Percentiles rank a stretch among this genome's conserved stretches.
These are phyloP conservation scores for Trichoderma orchidacearum DNA, from an alignment of 495 filamentous ascomycete species.

Conservation along the genomic window DNA sequence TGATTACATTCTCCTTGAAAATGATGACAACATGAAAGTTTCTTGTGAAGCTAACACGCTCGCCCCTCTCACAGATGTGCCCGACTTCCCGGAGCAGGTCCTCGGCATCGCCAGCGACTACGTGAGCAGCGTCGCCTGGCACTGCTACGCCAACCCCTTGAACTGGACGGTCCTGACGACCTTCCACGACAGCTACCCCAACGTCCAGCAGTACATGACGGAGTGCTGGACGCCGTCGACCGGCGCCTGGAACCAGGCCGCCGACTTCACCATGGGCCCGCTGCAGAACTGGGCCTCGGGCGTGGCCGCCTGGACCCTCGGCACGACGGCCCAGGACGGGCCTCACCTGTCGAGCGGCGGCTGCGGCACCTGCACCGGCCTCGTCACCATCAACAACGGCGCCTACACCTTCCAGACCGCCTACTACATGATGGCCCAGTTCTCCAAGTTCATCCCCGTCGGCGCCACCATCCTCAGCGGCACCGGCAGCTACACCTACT, in stretches of 20 bases:
- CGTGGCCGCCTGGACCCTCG: constrained; percentile 39
- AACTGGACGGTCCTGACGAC: constrained; percentile 37
- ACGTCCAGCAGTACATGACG: constrained; percentile 41
- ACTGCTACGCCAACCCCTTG: constrained; percentile 35
- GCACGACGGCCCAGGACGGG: constrained; percentile 33
- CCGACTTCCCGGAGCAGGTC: constrained; percentile 35
- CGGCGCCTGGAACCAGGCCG: constrained; percentile 33
- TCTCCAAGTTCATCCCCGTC: constrained; percentile 40
- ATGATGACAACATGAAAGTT: neutral
- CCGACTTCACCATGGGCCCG: constrained; percentile 40
- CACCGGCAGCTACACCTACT: constrained; percentile 33
- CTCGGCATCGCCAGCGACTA: constrained; percentile 26
- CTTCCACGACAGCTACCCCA: constrained; percentile 32
- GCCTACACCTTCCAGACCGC: constrained; percentile 32
- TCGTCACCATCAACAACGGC: constrained; percentile 31
- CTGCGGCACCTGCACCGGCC: constrained; percentile 33
- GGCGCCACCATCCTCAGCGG: constrained; percentile 33
- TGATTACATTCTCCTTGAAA: neutral
- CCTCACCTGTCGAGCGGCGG: constrained; percentile 36
- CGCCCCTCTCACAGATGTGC: constrained; percentile 13
- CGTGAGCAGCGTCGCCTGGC: constrained; percentile 38
- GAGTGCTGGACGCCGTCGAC: constrained; percentile 39
- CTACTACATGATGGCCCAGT: constrained; percentile 45
- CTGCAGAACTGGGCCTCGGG: constrained; percentile 44
- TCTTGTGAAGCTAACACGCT: neutral